Evolutionary conservation across 345 rosid species (phyloP).

Genomic region (Murraya koenigii): DNA sequence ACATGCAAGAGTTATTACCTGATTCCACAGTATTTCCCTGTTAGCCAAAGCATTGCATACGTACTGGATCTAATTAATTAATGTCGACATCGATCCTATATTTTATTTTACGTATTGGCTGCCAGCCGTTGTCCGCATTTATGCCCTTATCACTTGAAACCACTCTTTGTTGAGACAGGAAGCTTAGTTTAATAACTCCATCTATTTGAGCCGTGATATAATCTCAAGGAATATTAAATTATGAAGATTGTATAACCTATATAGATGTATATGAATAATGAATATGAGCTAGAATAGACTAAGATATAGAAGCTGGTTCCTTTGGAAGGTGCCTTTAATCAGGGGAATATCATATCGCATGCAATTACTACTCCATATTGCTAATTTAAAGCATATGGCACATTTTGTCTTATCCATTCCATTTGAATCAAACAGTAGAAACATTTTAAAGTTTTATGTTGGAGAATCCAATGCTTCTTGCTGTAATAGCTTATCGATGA

Average conservation of each 20-base stretch:
- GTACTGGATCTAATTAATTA: not conserved
- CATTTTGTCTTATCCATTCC: constrained; percentile 38
- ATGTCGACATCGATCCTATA: not conserved
- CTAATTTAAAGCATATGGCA: constrained; percentile 29
- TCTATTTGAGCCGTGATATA: constrained; percentile 5
- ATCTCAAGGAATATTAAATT: constrained; percentile 11
- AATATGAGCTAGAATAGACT: not conserved
- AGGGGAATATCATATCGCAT: constrained; percentile 26
- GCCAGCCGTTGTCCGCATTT: constrained; percentile 32
- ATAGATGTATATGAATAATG: constrained; percentile 11
- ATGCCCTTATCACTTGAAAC: constrained; percentile 34
- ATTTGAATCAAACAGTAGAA: constrained; percentile 28
- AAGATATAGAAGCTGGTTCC: constrained; percentile 15
- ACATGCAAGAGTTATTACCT: not conserved
- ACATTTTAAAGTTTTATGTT: constrained; percentile 18
- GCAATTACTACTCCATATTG: constrained; percentile 4
- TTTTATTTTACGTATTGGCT: constrained; percentile 3
- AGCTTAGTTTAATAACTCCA: not conserved
- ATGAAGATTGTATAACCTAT: not conserved
- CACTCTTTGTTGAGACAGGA: constrained; percentile 31
- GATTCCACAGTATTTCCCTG: not conserved
- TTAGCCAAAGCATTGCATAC: too few relatives aligned
- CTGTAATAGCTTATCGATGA: constrained; percentile 26
- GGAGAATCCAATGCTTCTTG: constrained; percentile 38
- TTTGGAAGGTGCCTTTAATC: constrained; percentile 12